Percentiles rank a stretch among this genome's conserved stretches.
These are phyloP conservation scores for Populus hybrid DNA, from an alignment of 441 rosid species.

Conservation along the genomic window DNA sequence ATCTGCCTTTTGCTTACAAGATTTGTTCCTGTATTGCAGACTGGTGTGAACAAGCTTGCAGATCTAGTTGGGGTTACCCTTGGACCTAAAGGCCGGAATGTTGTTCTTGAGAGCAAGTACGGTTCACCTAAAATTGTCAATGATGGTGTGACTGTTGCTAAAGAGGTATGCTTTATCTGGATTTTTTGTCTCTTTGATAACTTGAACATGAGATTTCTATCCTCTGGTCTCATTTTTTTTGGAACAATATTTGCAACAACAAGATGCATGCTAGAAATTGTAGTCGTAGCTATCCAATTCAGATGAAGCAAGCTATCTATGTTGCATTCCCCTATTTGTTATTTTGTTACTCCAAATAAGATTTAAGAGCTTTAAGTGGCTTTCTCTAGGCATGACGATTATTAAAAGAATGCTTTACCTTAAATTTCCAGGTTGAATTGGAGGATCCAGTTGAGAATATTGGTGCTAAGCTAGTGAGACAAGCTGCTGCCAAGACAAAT, in stretches of 20 bases:
- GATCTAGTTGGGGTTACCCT: constrained; percentile 96
- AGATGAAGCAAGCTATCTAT: not conserved
- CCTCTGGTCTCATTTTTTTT: not conserved
- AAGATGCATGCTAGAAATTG: not conserved
- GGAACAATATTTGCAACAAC: not conserved
- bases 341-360: not conserved
- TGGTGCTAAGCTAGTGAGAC: constrained; percentile 93
- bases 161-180: constrained; percentile 48
- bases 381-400: not conserved
- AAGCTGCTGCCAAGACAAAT: constrained; percentile 96
- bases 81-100: constrained; percentile 96
- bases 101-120: constrained; percentile 96
- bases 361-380: not conserved
- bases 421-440: constrained; percentile 66
- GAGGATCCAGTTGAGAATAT: constrained; percentile 98
- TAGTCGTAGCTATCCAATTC: not conserved
- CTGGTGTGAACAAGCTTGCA: constrained; percentile 95
- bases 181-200: not conserved
- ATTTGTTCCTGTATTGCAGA: constrained; percentile 35
- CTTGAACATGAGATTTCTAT: not conserved
- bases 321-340: not conserved
- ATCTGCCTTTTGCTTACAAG: not conserved
- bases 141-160: constrained; percentile 96
- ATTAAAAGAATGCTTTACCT: not conserved
- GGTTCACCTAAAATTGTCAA: constrained; percentile 96